These are phyloP conservation scores for Gaultheria prostrata DNA, from an alignment of 148 eudicot genomes.

Conservation along the genomic window DNA sequence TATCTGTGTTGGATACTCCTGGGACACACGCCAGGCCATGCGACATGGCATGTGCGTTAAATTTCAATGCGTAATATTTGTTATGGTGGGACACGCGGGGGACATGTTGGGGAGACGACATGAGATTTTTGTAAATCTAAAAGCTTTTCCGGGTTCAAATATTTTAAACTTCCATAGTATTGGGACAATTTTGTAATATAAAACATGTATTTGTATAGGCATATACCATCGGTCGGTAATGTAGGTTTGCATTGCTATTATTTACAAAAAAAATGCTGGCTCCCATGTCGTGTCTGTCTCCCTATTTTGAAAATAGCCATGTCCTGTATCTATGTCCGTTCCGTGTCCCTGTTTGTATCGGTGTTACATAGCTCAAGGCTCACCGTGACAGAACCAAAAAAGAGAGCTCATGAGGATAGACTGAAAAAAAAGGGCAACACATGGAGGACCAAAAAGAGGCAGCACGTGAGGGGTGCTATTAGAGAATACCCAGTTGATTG, in stretches of 20 bases:
- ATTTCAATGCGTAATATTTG: neutral
- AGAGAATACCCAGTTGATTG: no score
- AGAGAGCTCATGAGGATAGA: neutral
- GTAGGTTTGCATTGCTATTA: neutral
- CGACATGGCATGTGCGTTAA: neutral
- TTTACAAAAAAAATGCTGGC: neutral
- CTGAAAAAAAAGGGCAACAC: no score
- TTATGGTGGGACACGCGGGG: no score
- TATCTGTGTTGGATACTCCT: neutral
- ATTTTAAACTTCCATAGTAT: neutral
- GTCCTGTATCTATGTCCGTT: neutral
- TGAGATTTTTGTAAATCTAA: neutral
- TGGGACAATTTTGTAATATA: neutral
- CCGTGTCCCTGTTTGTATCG: neutral
- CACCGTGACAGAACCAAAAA: neutral
- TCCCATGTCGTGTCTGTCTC: neutral
- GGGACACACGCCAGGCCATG: neutral
- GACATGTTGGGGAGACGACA: neutral
- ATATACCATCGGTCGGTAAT: neutral
- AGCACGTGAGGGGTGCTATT: no score
- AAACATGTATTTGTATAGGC: neutral
- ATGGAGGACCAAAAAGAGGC: no score
- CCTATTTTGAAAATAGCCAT: neutral
- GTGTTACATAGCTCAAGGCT: slow-evolving; percentile 1
- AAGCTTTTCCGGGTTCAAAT: neutral